Evolutionary conservation across 148 eudicot genomes (phyloP), one percentile per base, ranked within the genome.

Genomic region (Spergularia marina): DNA sequence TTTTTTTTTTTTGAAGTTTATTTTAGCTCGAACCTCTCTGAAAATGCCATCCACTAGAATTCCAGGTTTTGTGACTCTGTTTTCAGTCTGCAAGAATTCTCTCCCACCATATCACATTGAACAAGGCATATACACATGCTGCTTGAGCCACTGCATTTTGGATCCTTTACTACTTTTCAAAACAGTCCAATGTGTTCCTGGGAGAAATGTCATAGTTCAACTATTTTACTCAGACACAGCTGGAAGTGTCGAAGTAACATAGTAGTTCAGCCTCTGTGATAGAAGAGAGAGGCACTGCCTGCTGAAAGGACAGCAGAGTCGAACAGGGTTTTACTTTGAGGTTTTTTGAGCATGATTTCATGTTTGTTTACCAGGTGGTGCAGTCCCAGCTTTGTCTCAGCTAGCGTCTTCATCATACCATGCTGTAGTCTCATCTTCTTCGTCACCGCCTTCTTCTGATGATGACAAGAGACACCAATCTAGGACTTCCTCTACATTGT

Each of bases 391-490:
- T 47, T 53, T 85, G 53, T 73, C 87, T 56, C 85, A 85, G 64
- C 84, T 85, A 56, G 78, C 83, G 9, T 79, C 85, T 53, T 85
- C 85, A 62, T 82, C 87, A 41, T 85, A 85, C 79, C 77, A 85
- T 52, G 82, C 82, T 63, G 82, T 78, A 39, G 55, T 59, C 65
- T 74, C 72, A 60, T 72, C 85, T 49, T 59, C 83, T 12, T 49
- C 82, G 16, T 58, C 70, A 40, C 68, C 82, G 12, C 77, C 57
- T 71, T 72, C 86, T 68, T 39, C 83, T 30, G 73, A 62, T 55
- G 86, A 71, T 59, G 83, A 81, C 73, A 51, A 71, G 80, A 39
- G 74, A 20, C 84, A 67, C 59, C 70, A 81, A 67, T 68, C 84
- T 63, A 71, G 76, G 74, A 83, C 79, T 60, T 81, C 88, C 53